Base-by-base conservation (phyloP, 2,329 filamentous ascomycete species). In the Ophiostoma montium region DNA sequence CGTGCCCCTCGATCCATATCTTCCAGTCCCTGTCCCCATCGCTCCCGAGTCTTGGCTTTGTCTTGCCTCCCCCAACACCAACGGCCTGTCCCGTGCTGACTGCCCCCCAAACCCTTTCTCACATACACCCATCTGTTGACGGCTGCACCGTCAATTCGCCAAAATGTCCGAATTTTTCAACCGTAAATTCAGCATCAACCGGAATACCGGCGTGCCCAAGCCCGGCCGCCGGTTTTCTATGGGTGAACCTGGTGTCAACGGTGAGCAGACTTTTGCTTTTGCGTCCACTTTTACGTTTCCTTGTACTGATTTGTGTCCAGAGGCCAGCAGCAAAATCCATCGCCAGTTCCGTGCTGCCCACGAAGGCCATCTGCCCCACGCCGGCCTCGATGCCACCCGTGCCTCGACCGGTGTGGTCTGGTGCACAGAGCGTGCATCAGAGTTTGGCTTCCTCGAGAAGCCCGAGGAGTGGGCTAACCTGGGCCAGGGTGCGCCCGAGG, bases 371-470 rank as follows among this genome's bases (percentile, higher is more conserved):
- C 81, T 86, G 62, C 83, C 86, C 44, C 89, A 95, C 65, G 87
- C 89, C 52, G 90, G 89, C 58, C 82, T 95, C 56, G 89, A 95
- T 61, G 84, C 87, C 49, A 84, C 80, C 53, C 80, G 88, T 64
- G 84, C 87, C 41, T 94, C 86, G 15, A 96, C 90, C 13, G 90
- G 90, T 66, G 90, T 95, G 4, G 85, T 95, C 55, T 95, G 90
- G 90, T 88, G 83, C 56, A 87, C 82, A 3, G 85, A 92, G 68
- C 82, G 86, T 58, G 89, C 89, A 49, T 78, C 80, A 63, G 88
- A 95, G 67, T 85, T 90, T 67, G 90, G 90, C 58, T 95, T 84
- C 69, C 70, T 79, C 46, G 89, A 95, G 4, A 74, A 89, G 57
- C 89, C 87, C 11, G 75, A 84, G 2, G 67, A 73, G 55, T 95